These are phyloP conservation scores for Phytophthora aleatoria DNA, from an alignment of 352 stramenopile species.

Conservation along the genomic window DNA sequence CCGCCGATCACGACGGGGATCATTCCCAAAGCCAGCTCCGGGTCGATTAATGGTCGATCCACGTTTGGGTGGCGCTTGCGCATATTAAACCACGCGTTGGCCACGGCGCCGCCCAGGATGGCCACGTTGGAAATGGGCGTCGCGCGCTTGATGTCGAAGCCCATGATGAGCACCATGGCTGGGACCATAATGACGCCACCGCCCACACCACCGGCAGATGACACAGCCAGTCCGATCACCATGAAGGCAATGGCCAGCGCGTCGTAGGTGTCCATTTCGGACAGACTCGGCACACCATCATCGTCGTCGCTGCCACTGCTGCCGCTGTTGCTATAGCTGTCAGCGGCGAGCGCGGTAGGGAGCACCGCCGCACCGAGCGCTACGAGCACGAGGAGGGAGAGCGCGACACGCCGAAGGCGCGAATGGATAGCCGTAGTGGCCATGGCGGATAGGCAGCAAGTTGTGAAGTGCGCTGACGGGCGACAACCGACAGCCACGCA, in stretches of 20 bases:
- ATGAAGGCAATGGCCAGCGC: slow-evolving; percentile 57
- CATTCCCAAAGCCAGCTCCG: slow-evolving; percentile 61
- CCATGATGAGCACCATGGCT: slow-evolving; percentile 64
- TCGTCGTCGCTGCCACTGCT: slow-evolving; percentile 19
- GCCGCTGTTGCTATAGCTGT: slow-evolving; percentile 3
- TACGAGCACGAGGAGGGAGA: slow-evolving; percentile 18
- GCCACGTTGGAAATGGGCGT: slow-evolving; percentile 66
- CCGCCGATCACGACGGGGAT: slow-evolving; percentile 68
- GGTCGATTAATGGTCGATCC: slow-evolving; percentile 61
- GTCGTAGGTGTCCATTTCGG: slow-evolving; percentile 49
- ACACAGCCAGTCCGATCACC: slow-evolving; percentile 46
- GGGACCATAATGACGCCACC: slow-evolving; percentile 61
- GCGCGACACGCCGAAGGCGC: not conserved
- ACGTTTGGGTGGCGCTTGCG: slow-evolving; percentile 63
- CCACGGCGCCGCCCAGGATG: slow-evolving; percentile 66
- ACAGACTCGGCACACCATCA: slow-evolving; percentile 29
- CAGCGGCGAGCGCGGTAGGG: not conserved
- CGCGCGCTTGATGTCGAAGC: slow-evolving; percentile 70
- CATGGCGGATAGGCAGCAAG: slow-evolving; percentile 11
- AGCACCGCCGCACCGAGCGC: slow-evolving; percentile 3
- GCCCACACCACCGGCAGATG: slow-evolving; percentile 54
- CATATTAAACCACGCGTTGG: slow-evolving; percentile 69
- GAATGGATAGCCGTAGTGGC: not conserved
- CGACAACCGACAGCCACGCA: not conserved
- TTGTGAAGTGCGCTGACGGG: slow-evolving; percentile 15